phyloP scores from a whole-genome alignment of 495 filamentous ascomycete genomes.

The Cetradonia linearis region DNA sequence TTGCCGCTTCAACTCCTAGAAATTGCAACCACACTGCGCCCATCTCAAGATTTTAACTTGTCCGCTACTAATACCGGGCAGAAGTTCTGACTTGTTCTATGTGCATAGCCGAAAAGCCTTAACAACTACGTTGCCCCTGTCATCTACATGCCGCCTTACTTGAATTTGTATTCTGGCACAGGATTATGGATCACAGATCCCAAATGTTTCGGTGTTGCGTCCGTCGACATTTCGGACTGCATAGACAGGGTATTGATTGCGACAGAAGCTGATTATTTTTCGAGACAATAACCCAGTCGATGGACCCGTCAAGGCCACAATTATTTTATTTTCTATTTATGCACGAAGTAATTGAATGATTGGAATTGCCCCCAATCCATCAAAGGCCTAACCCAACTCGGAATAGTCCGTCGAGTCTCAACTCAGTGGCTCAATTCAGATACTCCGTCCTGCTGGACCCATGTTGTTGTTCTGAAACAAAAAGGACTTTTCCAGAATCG shows the following conservation, averaged over 20 bases:
- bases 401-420: no score
- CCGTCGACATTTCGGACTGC: no score
- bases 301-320: not conserved
- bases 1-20: not conserved
- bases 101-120: not conserved
- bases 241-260: not conserved
- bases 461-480: no score
- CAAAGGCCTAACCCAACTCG: no score
- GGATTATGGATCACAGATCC: not conserved
- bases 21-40: not conserved
- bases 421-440: no score
- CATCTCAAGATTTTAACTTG: not conserved
- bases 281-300: not conserved
- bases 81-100: not conserved
- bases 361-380: no score
- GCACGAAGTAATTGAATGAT: not conserved
- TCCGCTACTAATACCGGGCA: not conserved
- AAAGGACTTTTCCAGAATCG: no score
- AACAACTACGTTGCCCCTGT: not conserved
- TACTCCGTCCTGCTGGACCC: no score
- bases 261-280: not conserved
- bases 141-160: not conserved
- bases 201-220: not conserved
- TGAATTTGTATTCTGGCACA: no score
- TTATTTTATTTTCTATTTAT: not conserved